Percentiles rank a stretch among this genome's conserved stretches.
These are phyloP conservation scores for Talaromyces sp. DNA, from an alignment of 2,329 filamentous ascomycete genomes.

Conservation along the genomic window DNA sequence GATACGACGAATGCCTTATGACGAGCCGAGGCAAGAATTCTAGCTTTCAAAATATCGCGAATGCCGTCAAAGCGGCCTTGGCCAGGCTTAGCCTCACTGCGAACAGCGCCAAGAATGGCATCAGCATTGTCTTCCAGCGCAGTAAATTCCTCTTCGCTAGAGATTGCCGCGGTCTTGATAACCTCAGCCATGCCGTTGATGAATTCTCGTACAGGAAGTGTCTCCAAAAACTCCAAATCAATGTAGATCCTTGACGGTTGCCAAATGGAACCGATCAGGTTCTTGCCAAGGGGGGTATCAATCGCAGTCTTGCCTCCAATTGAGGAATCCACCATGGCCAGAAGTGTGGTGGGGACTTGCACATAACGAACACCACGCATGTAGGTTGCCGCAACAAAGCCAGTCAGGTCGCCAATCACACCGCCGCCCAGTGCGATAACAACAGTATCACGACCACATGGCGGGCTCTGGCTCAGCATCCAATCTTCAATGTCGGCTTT, in stretches of 20 bases:
- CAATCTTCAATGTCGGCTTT: constrained; percentile 97
- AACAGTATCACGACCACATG: constrained; percentile 91
- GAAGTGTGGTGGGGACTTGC: constrained; percentile 90
- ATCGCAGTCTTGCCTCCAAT: constrained; percentile 99
- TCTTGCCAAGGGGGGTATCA: constrained; percentile 94
- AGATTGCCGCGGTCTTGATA: constrained; percentile 95
- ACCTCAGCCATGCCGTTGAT: constrained; percentile 99
- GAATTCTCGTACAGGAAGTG: constrained; percentile 85
- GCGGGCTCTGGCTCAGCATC: constrained; percentile 79
- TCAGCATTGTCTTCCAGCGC: constrained; percentile 80
- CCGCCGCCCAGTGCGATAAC: constrained; percentile 93
- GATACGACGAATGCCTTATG: constrained; percentile 96
- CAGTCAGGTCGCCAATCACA: constrained; percentile 97
- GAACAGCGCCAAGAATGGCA: constrained; percentile 72
- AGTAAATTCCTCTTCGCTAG: constrained; percentile 84
- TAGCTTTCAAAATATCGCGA: constrained; percentile 68
- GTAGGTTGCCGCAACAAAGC: constrained; percentile 95
- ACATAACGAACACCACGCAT: constrained; percentile 97
- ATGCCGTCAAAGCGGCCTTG: constrained; percentile 70
- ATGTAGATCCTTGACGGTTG: constrained; percentile 94
- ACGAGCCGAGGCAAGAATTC: constrained; percentile 86
- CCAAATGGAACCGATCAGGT: constrained; percentile 94
- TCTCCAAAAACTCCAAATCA: constrained; percentile 88
- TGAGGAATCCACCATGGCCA: constrained; percentile 97
- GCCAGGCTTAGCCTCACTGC: constrained; percentile 59